Base-by-base conservation (phyloP, 768 basidiomycete species). In the Omphalotus guepiniiformis region DNA sequence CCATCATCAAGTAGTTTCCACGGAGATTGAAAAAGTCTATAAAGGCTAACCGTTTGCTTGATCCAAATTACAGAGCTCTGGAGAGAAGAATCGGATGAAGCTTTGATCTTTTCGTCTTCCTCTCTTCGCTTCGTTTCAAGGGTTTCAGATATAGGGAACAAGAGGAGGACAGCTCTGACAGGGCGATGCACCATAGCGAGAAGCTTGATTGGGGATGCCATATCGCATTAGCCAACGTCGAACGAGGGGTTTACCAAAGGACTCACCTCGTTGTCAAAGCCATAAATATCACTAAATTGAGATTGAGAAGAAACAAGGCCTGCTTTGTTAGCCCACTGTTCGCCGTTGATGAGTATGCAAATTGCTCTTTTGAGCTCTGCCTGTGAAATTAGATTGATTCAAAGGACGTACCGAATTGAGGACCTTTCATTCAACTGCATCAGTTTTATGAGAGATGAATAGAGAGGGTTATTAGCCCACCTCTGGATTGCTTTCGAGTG, bases 121-220 rank as follows among this genome's bases (percentile, higher is more conserved):
- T 70, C 67, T 34, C 70, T 69, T 35, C 82, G 70, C 35, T 70
- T 75, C 18, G 61, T 50, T n/a, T 79, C 76, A 9, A 80, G 63
- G 15, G 63, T 63, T 1, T 78, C 76, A 0, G 74, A 63, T 45
- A 80, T 73, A 3, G 94, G 94, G 65, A 95, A 98, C 19, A 96
- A 75, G 5, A 98, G 70, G 6, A 95, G 68, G 7, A 96, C 78
- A 0, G 94, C 94, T 58, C 86, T 85, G 26, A 86, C 86, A 0
- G 88, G 92, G 52, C 73, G 62, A 0, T 85, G 72, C 0, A 94
- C 83, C 59, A 89, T 72, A 0, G 49, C 66, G 2, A 95, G 78
- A 27, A 93, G 74, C 79, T 96, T 32, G 6, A 22, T 4, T 39
- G 29, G 18, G 26, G 12, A 30, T 35, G 25, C 35, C 36, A 40